Evolutionary conservation across 2,329 filamentous ascomycete genomes (phyloP).

Genomic region (Fusarium napiforme): DNA sequence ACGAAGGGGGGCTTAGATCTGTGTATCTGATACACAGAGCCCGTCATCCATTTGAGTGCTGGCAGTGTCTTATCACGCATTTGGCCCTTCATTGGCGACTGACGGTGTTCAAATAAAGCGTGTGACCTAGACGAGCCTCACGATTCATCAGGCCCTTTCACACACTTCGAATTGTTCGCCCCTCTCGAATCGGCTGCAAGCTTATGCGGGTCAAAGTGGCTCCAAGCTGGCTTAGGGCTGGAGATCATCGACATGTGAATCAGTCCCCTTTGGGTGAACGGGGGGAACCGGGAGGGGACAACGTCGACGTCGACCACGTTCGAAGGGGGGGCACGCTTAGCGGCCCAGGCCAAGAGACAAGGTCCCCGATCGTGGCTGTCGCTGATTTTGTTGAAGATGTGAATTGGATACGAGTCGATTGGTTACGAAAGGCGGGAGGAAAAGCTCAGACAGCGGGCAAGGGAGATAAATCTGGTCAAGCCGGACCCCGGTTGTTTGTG

Average conservation of each 20-base stretch:
- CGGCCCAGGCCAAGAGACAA: constrained; percentile 5
- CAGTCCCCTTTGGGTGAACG: constrained; percentile 22
- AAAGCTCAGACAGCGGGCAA: constrained; percentile 23
- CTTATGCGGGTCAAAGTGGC: constrained; percentile 36
- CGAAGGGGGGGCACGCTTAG: constrained; percentile 17
- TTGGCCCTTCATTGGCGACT: neutral
- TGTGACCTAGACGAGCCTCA: constrained; percentile 13
- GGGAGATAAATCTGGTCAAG: constrained; percentile 34
- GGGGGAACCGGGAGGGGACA: constrained; percentile 40
- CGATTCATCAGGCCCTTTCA: neutral
- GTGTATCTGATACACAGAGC: neutral
- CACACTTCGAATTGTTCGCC: constrained; percentile 4
- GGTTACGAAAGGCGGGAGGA: constrained; percentile 16
- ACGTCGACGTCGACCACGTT: constrained; percentile 31
- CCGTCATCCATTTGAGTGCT: neutral
- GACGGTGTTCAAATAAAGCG: constrained; percentile 11
- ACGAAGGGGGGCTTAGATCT: neutral
- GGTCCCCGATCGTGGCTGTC: constrained; percentile 17
- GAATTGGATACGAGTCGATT: constrained; percentile 33
- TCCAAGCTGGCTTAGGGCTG: constrained; percentile 38
- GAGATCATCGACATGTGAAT: constrained; percentile 47
- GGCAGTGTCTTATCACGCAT: neutral
- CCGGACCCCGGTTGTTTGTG: constrained; percentile 24
- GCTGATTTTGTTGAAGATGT: constrained; percentile 36
- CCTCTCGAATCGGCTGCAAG: constrained; percentile 32